Percentiles rank a stretch among this genome's conserved stretches.
Conservation (phyloP, 257 asterid genomes). For the Linaria vulgaris region DNA sequence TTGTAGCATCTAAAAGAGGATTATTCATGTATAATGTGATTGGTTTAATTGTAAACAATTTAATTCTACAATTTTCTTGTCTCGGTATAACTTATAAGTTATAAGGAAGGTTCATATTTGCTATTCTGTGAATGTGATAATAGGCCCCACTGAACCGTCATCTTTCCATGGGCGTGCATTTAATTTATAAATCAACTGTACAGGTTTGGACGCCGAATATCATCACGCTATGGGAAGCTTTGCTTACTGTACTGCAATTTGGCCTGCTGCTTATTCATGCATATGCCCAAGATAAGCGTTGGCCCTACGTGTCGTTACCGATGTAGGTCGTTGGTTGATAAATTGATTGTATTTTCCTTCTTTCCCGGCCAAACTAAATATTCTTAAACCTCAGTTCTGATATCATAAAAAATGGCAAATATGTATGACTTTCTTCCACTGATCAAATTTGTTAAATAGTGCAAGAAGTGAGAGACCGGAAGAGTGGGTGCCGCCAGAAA, state of each 20-base stretch:
- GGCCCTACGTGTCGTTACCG: slow-evolving; percentile 93
- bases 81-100: too few species aligned
- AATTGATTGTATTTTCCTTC: slow-evolving; percentile 4
- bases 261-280: slow-evolving; percentile 86
- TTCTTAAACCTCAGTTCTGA: background rate
- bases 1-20: too few species aligned
- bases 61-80: too few species aligned
- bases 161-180: too few species aligned
- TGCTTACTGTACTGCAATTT: slow-evolving; percentile 79
- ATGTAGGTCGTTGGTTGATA: slow-evolving; percentile 54
- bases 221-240: slow-evolving; percentile 85
- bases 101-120: too few species aligned
- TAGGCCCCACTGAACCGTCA: too few species aligned
- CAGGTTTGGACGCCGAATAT: slow-evolving; percentile 93
- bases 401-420: background rate
- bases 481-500: slow-evolving; percentile 91
- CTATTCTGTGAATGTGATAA: too few species aligned
- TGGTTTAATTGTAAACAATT: too few species aligned
- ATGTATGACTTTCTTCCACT: slow-evolving; percentile 6
- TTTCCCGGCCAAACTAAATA: background rate
- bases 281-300: slow-evolving; percentile 90
- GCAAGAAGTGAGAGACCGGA: slow-evolving; percentile 80
- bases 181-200: slow-evolving; percentile 16
- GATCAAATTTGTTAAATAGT: slow-evolving; percentile 32
- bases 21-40: too few species aligned